Conservation (phyloP, 345 rosid genomes). For the Eutrema yunnanense region DNA sequence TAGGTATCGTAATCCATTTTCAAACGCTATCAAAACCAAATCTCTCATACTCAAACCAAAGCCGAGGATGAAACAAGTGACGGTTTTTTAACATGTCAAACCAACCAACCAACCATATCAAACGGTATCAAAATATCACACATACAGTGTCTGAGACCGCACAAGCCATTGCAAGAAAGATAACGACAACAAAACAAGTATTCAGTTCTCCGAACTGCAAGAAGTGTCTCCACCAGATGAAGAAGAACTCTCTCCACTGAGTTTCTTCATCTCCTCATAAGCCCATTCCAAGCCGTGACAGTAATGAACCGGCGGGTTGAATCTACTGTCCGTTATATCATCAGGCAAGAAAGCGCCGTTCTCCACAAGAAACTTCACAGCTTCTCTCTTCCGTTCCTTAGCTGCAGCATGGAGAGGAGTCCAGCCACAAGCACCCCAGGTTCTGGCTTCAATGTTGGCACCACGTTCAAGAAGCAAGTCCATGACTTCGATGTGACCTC, state of each 20-base stretch:
- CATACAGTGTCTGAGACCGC: background rate
- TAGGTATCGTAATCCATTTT: too few species aligned
- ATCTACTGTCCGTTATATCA: constrained; percentile 72
- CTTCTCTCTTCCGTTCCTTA: constrained; percentile 74
- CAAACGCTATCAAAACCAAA: background rate
- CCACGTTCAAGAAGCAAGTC: constrained; percentile 92
- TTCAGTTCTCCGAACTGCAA: constrained; percentile 46
- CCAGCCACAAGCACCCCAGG: constrained; percentile 93
- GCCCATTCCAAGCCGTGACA: constrained; percentile 97
- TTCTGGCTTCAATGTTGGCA: constrained; percentile 86
- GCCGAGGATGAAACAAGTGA: background rate
- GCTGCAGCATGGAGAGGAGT: constrained; percentile 90
- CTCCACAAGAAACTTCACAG: constrained; percentile 71
- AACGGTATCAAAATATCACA: background rate
- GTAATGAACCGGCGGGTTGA: constrained; percentile 90
- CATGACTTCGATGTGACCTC: constrained; percentile 85
- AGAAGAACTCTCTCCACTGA: constrained; percentile 16
- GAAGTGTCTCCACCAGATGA: constrained; percentile 39
- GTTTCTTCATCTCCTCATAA: constrained; percentile 71
- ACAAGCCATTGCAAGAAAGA: background rate
- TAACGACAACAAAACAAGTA: background rate
- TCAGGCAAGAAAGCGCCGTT: constrained; percentile 85
- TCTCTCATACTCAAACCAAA: background rate
- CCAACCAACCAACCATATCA: background rate
- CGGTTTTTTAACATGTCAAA: background rate